Base-by-base conservation (phyloP, 495 filamentous ascomycete genomes). In the Staphylotrichum longicolle region DNA sequence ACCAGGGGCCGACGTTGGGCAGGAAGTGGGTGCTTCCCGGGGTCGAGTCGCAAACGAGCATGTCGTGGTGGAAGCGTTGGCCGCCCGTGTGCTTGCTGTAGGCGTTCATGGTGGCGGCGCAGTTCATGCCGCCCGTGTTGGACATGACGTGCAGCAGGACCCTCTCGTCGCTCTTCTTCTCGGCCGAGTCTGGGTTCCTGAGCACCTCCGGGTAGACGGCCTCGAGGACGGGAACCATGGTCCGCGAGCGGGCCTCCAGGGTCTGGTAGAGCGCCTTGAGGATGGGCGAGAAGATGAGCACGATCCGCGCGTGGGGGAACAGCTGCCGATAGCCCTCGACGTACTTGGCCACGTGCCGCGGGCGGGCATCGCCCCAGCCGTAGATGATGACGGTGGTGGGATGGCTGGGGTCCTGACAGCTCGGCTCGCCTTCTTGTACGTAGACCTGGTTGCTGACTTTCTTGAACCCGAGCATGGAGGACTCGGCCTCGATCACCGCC, bases 321-420 rank as follows among this genome's bases (percentile, higher is more conserved):
- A 84, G 75, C n/a, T 72, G 68, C 34, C 73, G 70, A 66, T 76
- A 85, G 11, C 82, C 82, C 27, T 79, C 78, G 32, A 75, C 72
- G 58, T 84, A 85, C 63, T 85, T 85, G 61, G 71, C 60, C n/a
- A 85, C 70, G 62, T 83, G 68, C 53, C 82, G 82, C 0, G 81
- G 78, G 20, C 63, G 69, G 27, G 77, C 80, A 59, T 85, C 82
- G 56, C 82, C 82, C 82, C 82, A 85, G 68, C 78, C 77, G 62
- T 79, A 83, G 37, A 84, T 62, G 40, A 80, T 60, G 40, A 80
- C 63, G 3, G 75, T 74, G 32, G 72, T 72, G 9, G 77, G 77
- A 54, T 78, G 57, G 11, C 60, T 62, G 27, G 66, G 65, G 33
- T 68, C 54, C 4, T 27, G 30, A 11, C 60, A 34, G 6, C 55